Percentiles rank a stretch among this genome's conserved stretches.
Evolutionary conservation across 1,139 yeast genomes (phyloP).

Genomic region (Spathaspora jeffriesii): DNA sequence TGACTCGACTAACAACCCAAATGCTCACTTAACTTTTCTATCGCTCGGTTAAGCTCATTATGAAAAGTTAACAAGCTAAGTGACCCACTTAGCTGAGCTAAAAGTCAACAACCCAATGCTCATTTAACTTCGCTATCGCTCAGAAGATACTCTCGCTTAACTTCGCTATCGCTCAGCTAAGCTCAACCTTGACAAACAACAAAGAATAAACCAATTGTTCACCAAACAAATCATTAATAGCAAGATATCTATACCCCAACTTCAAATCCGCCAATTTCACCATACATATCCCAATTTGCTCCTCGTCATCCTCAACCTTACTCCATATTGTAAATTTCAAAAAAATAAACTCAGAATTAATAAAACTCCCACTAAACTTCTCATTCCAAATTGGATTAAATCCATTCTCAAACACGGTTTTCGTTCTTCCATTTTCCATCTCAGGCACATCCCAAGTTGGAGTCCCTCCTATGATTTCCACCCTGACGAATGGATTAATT

Average conservation of each 20-base stretch:
- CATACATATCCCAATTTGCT: slow-evolving; percentile 63
- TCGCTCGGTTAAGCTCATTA: no score
- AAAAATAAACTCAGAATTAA: slow-evolving; percentile 33
- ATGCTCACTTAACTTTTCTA: no score
- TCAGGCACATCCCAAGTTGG: slow-evolving; percentile 22
- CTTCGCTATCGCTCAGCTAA: no score
- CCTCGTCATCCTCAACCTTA: no score
- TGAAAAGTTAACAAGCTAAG: no score
- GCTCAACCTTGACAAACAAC: slow-evolving; percentile 57
- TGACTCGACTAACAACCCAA: no score
- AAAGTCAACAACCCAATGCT: no score
- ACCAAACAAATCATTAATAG: slow-evolving; percentile 74
- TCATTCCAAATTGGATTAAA: slow-evolving; percentile 86
- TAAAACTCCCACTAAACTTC: slow-evolving; percentile 44
- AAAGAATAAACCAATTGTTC: slow-evolving; percentile 83
- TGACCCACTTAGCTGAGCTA: no score
- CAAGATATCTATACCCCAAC: slow-evolving; percentile 80
- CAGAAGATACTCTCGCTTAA: no score
- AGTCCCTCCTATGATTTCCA: slow-evolving; percentile 54
- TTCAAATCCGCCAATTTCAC: slow-evolving; percentile 57
- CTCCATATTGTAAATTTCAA: slow-evolving; percentile 26
- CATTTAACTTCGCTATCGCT: no score
- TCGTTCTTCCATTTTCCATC: slow-evolving; percentile 26
- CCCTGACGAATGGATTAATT: slow-evolving; percentile 58
- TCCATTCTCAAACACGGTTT: slow-evolving; percentile 59